Conservation (phyloP, 2,329 filamentous ascomycete species). For the Massarina eburnea region DNA sequence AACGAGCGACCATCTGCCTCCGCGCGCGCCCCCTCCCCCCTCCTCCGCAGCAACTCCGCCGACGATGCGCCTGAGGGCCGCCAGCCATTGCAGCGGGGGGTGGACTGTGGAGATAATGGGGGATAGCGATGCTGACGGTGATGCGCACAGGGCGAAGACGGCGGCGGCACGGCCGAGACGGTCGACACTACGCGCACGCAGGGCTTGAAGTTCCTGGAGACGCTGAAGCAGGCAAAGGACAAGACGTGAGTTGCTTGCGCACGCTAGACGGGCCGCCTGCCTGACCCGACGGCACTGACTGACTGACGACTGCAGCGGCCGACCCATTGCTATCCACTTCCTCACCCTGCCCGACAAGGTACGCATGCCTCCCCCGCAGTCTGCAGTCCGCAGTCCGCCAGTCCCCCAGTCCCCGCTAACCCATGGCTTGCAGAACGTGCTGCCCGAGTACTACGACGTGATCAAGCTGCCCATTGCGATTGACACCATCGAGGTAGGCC, state of each 20-base stretch:
- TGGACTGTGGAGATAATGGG: neutral
- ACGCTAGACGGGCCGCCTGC: neutral
- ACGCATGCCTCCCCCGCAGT: slow-evolving; percentile 22
- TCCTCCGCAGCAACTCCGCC: slow-evolving; percentile 31
- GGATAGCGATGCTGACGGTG: slow-evolving; percentile 26
- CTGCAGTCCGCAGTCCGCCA: neutral
- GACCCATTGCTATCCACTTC: slow-evolving; percentile 73
- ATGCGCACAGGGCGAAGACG: slow-evolving; percentile 19
- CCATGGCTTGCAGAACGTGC: slow-evolving; percentile 51
- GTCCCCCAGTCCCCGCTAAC: slow-evolving; percentile 17
- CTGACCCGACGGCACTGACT: neutral
- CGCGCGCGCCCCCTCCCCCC: slow-evolving; percentile 24
- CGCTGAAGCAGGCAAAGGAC: slow-evolving; percentile 74
- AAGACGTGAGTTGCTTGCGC: slow-evolving; percentile 69
- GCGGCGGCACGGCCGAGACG: slow-evolving; percentile 49
- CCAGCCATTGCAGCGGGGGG: neutral
- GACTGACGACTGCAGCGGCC: slow-evolving; percentile 54
- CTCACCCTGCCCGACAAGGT: slow-evolving; percentile 66
- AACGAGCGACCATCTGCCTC: slow-evolving; percentile 27
- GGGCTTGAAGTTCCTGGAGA: slow-evolving; percentile 73
- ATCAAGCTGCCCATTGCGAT: slow-evolving; percentile 80
- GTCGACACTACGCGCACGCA: slow-evolving; percentile 69
- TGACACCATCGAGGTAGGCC: slow-evolving; percentile 67
- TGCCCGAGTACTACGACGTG: slow-evolving; percentile 75
- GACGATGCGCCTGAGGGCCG: slow-evolving; percentile 20